Evolutionary conservation across 2,329 filamentous ascomycete genomes (phyloP).

Genomic region (Ophiocordyceps robertsii): DNA sequence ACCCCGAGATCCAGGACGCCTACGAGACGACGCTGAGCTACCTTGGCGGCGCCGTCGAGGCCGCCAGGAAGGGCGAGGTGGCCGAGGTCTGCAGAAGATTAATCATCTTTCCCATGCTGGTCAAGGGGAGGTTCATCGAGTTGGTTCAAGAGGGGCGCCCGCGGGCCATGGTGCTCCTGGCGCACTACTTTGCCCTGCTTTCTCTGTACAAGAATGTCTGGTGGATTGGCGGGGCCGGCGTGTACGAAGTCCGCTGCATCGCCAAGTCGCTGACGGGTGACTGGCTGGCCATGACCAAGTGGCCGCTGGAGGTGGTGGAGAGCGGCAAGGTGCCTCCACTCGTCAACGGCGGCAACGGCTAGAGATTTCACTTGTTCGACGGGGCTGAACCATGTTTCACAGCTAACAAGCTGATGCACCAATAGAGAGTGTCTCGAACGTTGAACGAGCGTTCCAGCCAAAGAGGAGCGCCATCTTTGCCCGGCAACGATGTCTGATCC

Average conservation of each 20-base stretch:
- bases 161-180: conserved; percentile 2
- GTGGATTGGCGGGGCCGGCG: conserved; percentile 4
- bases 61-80: not conserved
- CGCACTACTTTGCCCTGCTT: conserved; percentile 5
- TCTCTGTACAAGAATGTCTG: conserved; percentile 2
- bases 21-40: conserved; percentile 8
- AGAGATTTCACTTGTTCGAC: not conserved
- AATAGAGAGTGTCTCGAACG: too few species aligned
- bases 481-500: too few species aligned
- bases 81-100: conserved; percentile 2
- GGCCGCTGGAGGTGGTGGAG: conserved; percentile 3
- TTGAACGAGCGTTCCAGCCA: too few species aligned
- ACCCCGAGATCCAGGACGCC: conserved; percentile 6
- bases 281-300: conserved; percentile 3
- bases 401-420: too few species aligned
- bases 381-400: too few species aligned
- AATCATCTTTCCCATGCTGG: conserved; percentile 5
- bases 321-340: conserved; percentile 1
- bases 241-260: conserved; percentile 3
- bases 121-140: conserved; percentile 5
- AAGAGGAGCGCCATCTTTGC: too few species aligned
- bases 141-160: conserved; percentile 3
- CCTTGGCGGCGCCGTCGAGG: conserved; percentile 4
- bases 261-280: conserved; percentile 1
- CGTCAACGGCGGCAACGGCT: not conserved